phyloP scores from a whole-genome alignment of 192 early-diverging fungal genomes.

The Ambispora gerdemannii region DNA sequence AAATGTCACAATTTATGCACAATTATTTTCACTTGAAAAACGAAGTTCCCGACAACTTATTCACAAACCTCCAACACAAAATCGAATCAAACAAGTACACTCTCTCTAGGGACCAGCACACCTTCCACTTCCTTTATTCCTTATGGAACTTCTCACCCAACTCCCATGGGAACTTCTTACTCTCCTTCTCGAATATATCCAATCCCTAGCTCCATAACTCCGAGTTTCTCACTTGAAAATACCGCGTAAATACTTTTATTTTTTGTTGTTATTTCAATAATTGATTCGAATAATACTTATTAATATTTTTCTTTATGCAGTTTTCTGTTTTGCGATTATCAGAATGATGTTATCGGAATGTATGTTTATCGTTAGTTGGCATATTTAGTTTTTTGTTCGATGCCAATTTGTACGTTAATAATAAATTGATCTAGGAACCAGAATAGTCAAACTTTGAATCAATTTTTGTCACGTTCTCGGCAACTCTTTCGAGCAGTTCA shows the following conservation, averaged over 20 bases:
- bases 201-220: background rate
- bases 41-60: background rate
- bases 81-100: constrained; percentile 13
- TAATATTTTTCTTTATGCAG: background rate
- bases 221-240: constrained; percentile 6
- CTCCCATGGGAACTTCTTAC: background rate
- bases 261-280: background rate
- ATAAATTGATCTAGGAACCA: constrained; percentile 9
- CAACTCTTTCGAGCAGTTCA: constrained; percentile 23
- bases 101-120: background rate
- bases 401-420: background rate
- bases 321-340: constrained; percentile 29
- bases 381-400: background rate
- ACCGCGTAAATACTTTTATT: constrained; percentile 19
- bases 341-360: constrained; percentile 30
- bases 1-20: too few relatives aligned
- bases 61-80: background rate
- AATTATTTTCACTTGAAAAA: too few relatives aligned
- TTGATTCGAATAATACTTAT: background rate
- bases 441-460: constrained; percentile 11
- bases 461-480: constrained; percentile 5
- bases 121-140: constrained; percentile 12
- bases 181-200: constrained; percentile 25
- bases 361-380: background rate
- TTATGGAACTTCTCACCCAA: background rate